A percentile compares a stretch with the other conserved stretches of the same genome.
phyloP scores from a whole-genome alignment of 805 yeast species.

The Cyberlindnera amylophila region DNA sequence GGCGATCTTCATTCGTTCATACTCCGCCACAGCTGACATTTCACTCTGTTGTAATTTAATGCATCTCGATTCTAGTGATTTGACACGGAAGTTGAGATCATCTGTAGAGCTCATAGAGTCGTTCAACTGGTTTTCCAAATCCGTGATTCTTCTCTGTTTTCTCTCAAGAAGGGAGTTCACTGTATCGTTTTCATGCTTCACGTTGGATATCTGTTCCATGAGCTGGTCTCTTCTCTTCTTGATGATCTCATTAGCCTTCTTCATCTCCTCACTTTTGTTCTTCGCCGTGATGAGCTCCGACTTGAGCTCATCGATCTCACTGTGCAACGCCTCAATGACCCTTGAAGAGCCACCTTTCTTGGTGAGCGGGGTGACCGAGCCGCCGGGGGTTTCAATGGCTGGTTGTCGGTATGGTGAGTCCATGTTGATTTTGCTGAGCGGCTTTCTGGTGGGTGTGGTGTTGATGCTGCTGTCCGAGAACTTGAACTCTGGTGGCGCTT shows the following conservation, averaged over 20 bases:
- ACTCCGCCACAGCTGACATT: constrained; percentile 43
- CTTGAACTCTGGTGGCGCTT: constrained; percentile 1
- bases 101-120: constrained; percentile 46
- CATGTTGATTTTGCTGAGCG: constrained; percentile 10
- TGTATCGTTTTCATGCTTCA: constrained; percentile 77
- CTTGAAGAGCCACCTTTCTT: constrained; percentile 17
- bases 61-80: constrained; percentile 47
- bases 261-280: constrained; percentile 48
- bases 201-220: constrained; percentile 61
- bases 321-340: constrained; percentile 42
- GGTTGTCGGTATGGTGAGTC: constrained; percentile 6
- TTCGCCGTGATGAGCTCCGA: constrained; percentile 34
- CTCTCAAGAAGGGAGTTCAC: constrained; percentile 63
- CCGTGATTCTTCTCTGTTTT: constrained; percentile 64
- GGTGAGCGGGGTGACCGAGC: constrained; percentile 5
- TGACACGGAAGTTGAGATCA: constrained; percentile 44
- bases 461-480: not conserved
- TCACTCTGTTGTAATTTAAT: constrained; percentile 45
- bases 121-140: constrained; percentile 56
- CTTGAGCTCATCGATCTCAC: constrained; percentile 51
- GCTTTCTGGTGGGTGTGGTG: constrained; percentile 13
- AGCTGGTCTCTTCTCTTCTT: constrained; percentile 48
- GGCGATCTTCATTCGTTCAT: constrained; percentile 51
- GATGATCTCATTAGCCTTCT: constrained; percentile 48
- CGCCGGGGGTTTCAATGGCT: not conserved